A percentile compares a stretch with the other conserved stretches of the same genome.
Conservation (phyloP, 768 basidiomycete species). For the Piloderma croceum region DNA sequence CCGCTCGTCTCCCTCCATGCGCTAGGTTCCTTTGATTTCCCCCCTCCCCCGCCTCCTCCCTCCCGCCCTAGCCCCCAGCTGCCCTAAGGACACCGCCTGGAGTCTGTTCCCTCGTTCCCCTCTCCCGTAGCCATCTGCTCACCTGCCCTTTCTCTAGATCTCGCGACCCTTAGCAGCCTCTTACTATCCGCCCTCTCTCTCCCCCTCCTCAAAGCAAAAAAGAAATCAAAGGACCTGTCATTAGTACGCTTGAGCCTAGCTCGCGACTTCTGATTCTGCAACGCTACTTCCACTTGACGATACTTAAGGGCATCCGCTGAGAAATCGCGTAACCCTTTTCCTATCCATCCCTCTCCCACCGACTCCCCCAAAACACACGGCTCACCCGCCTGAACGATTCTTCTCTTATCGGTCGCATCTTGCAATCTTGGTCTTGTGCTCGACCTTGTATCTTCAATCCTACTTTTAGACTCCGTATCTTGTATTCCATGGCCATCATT, state of each 20-base stretch:
- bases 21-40: not conserved
- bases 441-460: slow-evolving; percentile 9
- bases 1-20: not conserved
- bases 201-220: too few species aligned
- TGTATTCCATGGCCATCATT: slow-evolving; percentile 36
- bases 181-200: slow-evolving; percentile 41
- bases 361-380: not conserved
- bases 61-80: slow-evolving; percentile 37
- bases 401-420: slow-evolving; percentile 8
- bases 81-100: slow-evolving; percentile 46
- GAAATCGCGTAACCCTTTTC: slow-evolving; percentile 14
- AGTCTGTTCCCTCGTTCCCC: slow-evolving; percentile 13
- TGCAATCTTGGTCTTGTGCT: slow-evolving; percentile 21
- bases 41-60: slow-evolving; percentile 18
- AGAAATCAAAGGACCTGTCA: slow-evolving; percentile 33
- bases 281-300: slow-evolving; percentile 9
- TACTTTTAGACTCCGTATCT: slow-evolving; percentile 26
- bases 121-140: slow-evolving; percentile 23
- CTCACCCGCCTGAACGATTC: slow-evolving; percentile 6
- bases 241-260: slow-evolving; percentile 65
- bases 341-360: slow-evolving; percentile 19
- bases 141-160: slow-evolving; percentile 40
- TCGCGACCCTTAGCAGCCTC: slow-evolving; percentile 95
- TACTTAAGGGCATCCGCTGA: slow-evolving; percentile 10
- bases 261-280: slow-evolving; percentile 45